phyloP scores from a whole-genome alignment of 768 basidiomycete genomes.

The Phylloporus sp. region DNA sequence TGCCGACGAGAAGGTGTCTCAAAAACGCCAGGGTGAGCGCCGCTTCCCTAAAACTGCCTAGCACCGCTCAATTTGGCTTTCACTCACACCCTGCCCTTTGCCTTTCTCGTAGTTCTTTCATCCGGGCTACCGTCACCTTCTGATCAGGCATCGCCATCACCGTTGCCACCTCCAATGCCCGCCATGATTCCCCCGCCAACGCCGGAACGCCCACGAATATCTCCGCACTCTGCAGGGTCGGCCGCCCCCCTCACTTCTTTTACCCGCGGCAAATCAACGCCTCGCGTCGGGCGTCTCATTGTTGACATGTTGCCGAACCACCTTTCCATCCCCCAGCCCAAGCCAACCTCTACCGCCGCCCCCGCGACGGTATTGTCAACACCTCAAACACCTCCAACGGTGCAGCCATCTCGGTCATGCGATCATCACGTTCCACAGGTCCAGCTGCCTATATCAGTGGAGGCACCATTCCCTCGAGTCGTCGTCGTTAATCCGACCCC shows the following conservation, averaged over 20 bases:
- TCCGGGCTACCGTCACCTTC: conserved; percentile 25
- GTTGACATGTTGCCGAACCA: conserved; percentile 54
- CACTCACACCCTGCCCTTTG: conserved; percentile 12
- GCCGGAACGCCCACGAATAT: conserved; percentile 28
- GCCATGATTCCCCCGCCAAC: conserved; percentile 19
- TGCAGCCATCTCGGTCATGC: conserved; percentile 10
- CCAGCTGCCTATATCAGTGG: conserved; percentile 21
- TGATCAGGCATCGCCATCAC: conserved; percentile 28
- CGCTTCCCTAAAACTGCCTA: conserved; percentile 9
- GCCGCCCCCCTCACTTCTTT: conserved; percentile 4
- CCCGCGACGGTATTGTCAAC: conserved; percentile 3
- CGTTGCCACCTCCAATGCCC: conserved; percentile 22
- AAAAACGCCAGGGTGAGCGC: conserved; percentile 14
- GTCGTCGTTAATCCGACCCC: conserved; percentile 74
- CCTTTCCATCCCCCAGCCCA: conserved; percentile 24
- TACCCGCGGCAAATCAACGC: conserved; percentile 20
- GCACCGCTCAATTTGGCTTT: conserved; percentile 10
- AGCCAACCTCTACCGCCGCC: background rate
- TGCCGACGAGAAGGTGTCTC: conserved; percentile 11
- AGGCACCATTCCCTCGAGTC: conserved; percentile 45
- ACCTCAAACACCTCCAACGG: conserved; percentile 1
- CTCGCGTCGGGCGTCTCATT: conserved; percentile 45
- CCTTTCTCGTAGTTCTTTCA: conserved; percentile 22
- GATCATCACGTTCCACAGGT: conserved; percentile 25
- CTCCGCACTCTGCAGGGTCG: conserved; percentile 17